Evolutionary conservation across 2,329 filamentous ascomycete genomes (phyloP), one percentile per base, ranked within the genome.

Genomic region (Beauveria brongniartii): DNA sequence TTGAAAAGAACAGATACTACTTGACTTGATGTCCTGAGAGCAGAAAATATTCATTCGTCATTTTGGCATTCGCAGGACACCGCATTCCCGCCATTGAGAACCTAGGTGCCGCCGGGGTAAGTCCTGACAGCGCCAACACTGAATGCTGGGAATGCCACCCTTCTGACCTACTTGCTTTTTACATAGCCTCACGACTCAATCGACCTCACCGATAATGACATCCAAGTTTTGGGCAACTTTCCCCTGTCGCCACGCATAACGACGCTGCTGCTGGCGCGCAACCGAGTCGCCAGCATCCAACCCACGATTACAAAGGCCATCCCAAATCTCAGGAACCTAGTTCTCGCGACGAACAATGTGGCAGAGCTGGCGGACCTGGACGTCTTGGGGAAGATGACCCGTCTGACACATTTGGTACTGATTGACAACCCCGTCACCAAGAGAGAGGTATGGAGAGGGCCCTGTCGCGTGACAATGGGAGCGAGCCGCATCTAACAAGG

Each of bases 1-100:
- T 78, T 78, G 89, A 89, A 91, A 96, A 91, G 91, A 87, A 82
- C 90, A 93, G 92, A 94, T 96, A 86, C 91, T 96, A 90, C 90
- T 92, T 86, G 85, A 63, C 69, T 72, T 72, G 70, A 72, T 73
- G 68, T 62, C 86, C 79, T 70, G 71, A 73, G 73, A 87, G 84
- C 89, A 90, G 82, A 85, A 84, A 93, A 94, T 88, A 95, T 92
- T 89, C 78, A 84, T 82, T 82, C 57, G 57, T 73, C 77, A 79
- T 78, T 73, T 76, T 70, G 71, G 69, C 70, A 71, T 76, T 69
- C 86, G 81, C 85, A 99, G 94, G 94, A 80, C 92, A 97, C 80
- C 92, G 95, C 80, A 97, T 99, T 75, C 91, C 93, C 70, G 85
- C 89, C 64, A 96, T 99, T 80, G 94, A 99, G 82, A 99, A 99